Conservation (phyloP, 768 basidiomycete genomes). For the Boletus subcaerulescens region DNA sequence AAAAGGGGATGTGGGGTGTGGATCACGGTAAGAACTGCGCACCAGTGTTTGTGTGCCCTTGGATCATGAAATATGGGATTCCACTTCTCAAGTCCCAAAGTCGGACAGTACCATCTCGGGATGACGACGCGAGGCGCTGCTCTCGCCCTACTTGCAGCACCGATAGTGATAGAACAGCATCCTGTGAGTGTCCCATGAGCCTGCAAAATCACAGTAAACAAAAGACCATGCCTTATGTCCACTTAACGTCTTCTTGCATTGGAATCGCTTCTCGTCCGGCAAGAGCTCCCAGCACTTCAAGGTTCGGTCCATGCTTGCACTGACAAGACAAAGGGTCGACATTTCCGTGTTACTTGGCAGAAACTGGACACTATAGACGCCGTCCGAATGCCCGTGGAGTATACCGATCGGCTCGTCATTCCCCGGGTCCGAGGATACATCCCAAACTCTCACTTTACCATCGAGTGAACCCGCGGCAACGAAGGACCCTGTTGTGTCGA, state of each 20-base stretch:
- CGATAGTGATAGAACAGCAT: constrained; percentile 31
- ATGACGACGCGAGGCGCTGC: constrained; percentile 36
- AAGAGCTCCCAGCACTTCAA: constrained; percentile 47
- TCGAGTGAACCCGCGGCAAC: constrained; percentile 55
- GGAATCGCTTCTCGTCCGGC: constrained; percentile 24
- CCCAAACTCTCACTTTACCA: constrained; percentile 51
- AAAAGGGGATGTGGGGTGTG: constrained; percentile 4
- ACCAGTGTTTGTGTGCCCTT: constrained; percentile 36
- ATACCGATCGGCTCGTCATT: constrained; percentile 16
- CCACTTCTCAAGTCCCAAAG: constrained; percentile 37
- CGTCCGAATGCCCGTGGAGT: constrained; percentile 29
- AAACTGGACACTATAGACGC: constrained; percentile 33
- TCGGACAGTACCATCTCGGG: constrained; percentile 34
- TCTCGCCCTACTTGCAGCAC: constrained; percentile 33
- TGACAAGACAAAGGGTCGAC: constrained; percentile 31
- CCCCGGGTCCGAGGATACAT: constrained; percentile 39
- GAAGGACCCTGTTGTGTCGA: constrained; percentile 35
- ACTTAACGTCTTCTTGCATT: constrained; percentile 28
- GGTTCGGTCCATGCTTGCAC: constrained; percentile 29
- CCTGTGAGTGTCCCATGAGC: constrained; percentile 18
- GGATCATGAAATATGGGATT: constrained; percentile 33
- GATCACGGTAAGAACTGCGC: constrained; percentile 22
- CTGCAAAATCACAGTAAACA: not conserved
- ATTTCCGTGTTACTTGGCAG: constrained; percentile 14
- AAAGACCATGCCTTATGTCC: constrained; percentile 26